Percentiles rank a stretch among this genome's conserved stretches.
phyloP scores from a whole-genome alignment of 768 basidiomycete genomes.

The Boletales sp. region DNA sequence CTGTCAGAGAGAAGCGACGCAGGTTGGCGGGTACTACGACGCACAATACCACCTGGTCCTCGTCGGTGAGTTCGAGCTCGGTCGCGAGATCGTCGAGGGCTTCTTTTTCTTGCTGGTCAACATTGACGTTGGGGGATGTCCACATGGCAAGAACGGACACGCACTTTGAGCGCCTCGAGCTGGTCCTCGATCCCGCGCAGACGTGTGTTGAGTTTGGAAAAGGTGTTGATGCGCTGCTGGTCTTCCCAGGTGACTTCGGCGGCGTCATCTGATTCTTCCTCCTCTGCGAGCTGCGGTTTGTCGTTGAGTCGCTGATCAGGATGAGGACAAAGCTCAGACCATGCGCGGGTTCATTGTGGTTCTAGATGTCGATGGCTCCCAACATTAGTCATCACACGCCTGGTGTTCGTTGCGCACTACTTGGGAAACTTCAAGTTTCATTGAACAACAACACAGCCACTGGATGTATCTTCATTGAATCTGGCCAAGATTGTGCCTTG shows the following conservation, averaged over 20 bases:
- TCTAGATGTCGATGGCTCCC: no score
- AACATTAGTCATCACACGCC: no score
- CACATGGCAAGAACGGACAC: neutral
- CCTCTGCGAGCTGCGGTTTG: slow-evolving; percentile 55
- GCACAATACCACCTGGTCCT: slow-evolving; percentile 75
- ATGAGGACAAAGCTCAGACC: slow-evolving; percentile 29
- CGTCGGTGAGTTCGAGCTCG: slow-evolving; percentile 87
- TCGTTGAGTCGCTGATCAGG: no score
- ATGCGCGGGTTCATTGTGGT: slow-evolving; percentile 51
- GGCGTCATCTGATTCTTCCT: slow-evolving; percentile 72
- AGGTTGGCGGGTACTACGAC: slow-evolving; percentile 20
- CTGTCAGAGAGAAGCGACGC: neutral
- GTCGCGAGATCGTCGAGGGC: slow-evolving; percentile 84
- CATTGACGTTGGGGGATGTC: neutral
- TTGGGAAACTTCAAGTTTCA: no score
- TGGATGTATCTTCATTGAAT: no score
- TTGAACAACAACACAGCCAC: no score
- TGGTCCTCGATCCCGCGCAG: slow-evolving; percentile 68
- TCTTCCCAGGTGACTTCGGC: slow-evolving; percentile 89
- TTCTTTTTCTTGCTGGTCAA: slow-evolving; percentile 83
- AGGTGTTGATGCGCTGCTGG: slow-evolving; percentile 87
- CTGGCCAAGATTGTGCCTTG: no score
- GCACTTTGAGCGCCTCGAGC: slow-evolving; percentile 69
- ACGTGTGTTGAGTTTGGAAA: slow-evolving; percentile 87
- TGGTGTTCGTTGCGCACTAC: no score